Conservation (phyloP, 2,329 filamentous ascomycete species). For the Neofusicoccum cordaticola region DNA sequence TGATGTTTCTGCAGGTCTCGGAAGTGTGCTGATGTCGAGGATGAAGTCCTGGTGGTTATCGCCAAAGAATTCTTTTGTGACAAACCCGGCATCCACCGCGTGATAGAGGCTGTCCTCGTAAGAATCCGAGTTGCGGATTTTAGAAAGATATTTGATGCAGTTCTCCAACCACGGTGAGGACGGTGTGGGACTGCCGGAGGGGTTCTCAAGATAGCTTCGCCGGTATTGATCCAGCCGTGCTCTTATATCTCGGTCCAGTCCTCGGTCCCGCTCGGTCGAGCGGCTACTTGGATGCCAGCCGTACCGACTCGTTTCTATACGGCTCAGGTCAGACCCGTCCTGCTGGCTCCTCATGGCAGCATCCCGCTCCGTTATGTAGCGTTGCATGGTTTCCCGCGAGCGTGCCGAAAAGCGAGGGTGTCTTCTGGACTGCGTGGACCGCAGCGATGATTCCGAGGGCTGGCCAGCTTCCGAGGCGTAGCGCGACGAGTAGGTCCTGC, state of each 20-base stretch:
- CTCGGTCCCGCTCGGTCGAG: conserved; percentile 13
- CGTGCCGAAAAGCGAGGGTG: conserved; percentile 40
- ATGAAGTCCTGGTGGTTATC: conserved; percentile 58
- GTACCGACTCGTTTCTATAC: conserved; percentile 13
- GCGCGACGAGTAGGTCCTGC: conserved; percentile 24
- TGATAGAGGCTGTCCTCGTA: conserved; percentile 55
- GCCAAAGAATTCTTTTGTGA: conserved; percentile 52
- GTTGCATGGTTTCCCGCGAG: conserved; percentile 37
- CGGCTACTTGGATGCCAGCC: conserved; percentile 4
- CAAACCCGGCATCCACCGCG: conserved; percentile 53
- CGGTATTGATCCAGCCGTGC: conserved; percentile 27
- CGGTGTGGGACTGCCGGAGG: conserved; percentile 23
- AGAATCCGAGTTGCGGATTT: conserved; percentile 52
- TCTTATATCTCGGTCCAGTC: conserved; percentile 21
- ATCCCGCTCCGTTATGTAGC: conserved; percentile 42
- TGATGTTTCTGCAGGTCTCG: conserved; percentile 54
- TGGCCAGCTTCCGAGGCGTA: conserved; percentile 26
- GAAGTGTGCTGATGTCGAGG: conserved; percentile 52
- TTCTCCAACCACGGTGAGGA: conserved; percentile 50
- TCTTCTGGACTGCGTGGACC: conserved; percentile 41
- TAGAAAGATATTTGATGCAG: conserved; percentile 60
- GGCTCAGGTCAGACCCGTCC: conserved; percentile 20
- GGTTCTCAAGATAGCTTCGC: conserved; percentile 29
- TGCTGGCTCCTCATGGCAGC: conserved; percentile 21
- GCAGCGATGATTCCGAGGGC: conserved; percentile 32